phyloP scores from a whole-genome alignment of 2,329 filamentous ascomycete genomes.

The Acrocalymma vagum region DNA sequence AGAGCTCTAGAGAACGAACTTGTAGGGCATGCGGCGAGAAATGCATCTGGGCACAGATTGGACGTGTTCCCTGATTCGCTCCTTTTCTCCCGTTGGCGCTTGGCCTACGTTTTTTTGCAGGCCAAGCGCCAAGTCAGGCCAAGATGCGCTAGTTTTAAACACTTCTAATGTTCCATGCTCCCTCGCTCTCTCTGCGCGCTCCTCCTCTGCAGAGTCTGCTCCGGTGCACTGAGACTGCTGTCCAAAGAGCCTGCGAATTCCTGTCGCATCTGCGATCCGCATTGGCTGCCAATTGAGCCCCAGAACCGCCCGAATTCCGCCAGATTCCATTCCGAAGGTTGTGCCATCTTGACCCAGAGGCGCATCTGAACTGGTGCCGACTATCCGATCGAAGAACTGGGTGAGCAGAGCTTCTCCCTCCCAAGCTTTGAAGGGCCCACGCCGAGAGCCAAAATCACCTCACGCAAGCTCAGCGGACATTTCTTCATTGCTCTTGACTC shows the following conservation, averaged over 20 bases:
- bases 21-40: no score
- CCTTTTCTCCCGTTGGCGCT: no score
- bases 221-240: conserved; percentile 1
- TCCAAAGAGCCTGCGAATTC: conserved; percentile 12
- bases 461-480: no score
- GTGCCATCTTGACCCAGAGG: no score
- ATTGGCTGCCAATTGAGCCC: conserved; percentile 27
- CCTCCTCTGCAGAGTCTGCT: conserved; percentile 5
- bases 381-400: no score
- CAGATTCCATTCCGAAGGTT: no score
- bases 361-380: no score
- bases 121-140: conserved; percentile 21
- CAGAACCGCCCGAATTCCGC: conserved; percentile 2
- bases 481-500: no score
- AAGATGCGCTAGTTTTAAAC: conserved; percentile 16
- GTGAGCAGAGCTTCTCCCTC: conserved; percentile 18
- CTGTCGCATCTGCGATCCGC: conserved; percentile 13
- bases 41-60: no score
- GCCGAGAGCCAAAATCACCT: conserved; percentile 25
- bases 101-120: no score
- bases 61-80: no score
- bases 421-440: conserved; percentile 24
- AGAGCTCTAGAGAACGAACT: no score
- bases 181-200: conserved; percentile 11
- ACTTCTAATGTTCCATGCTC: conserved; percentile 9